phyloP scores from a whole-genome alignment of 495 filamentous ascomycete species.

The Penicillium desertorum region DNA sequence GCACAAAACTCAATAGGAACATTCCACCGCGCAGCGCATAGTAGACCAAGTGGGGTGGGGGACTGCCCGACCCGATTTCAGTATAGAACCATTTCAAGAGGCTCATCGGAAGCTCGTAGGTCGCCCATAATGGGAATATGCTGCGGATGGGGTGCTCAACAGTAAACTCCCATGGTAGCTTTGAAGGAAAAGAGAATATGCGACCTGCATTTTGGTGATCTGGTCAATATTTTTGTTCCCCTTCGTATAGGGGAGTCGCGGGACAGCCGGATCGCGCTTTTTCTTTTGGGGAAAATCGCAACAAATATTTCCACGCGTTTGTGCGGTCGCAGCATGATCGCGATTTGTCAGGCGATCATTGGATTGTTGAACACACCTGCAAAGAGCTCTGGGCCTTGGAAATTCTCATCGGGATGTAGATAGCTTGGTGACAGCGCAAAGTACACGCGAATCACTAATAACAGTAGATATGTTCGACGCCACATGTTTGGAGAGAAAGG shows the following conservation, averaged over 20 bases:
- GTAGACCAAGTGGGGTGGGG: slow-evolving; percentile 75
- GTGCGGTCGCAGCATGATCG: background rate
- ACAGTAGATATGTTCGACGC: slow-evolving; percentile 82
- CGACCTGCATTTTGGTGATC: slow-evolving; percentile 57
- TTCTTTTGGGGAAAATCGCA: background rate
- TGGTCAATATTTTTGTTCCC: slow-evolving; percentile 7
- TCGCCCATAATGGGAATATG: slow-evolving; percentile 92
- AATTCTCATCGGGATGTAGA: slow-evolving; percentile 97
- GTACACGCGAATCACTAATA: slow-evolving; percentile 85
- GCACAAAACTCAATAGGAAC: slow-evolving; percentile 90
- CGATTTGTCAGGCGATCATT: background rate
- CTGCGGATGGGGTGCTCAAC: slow-evolving; percentile 81
- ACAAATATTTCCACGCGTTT: background rate
- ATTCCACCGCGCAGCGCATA: slow-evolving; percentile 83
- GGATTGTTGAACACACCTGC: slow-evolving; percentile 64
- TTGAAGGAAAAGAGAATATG: slow-evolving; percentile 83
- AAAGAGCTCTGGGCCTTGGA: slow-evolving; percentile 95
- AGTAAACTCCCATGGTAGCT: slow-evolving; percentile 94
- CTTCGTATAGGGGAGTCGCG: slow-evolving; percentile 18
- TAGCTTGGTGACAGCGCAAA: slow-evolving; percentile 94
- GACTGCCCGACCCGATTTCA: slow-evolving; percentile 51
- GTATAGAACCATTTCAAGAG: slow-evolving; percentile 84
- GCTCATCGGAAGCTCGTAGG: slow-evolving; percentile 90
- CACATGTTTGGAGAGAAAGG: slow-evolving; percentile 61
- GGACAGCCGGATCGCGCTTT: slow-evolving; percentile 10